phyloP scores from a whole-genome alignment of 345 rosid species.

The Moricandia arvensis region DNA sequence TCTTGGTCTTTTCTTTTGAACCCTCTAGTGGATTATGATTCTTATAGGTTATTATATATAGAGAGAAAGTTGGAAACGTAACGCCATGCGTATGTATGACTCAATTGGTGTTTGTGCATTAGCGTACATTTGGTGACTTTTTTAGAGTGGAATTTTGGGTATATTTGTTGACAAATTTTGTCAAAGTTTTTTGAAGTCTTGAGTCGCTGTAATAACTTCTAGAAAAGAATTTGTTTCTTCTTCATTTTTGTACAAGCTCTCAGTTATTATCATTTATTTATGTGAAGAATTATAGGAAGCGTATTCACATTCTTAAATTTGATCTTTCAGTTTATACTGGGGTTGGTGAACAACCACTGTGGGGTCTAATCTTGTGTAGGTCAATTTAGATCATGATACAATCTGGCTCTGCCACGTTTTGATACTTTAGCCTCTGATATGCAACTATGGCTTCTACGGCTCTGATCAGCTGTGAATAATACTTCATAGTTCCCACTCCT shows the following conservation, averaged over 20 bases:
- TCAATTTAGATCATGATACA: not conserved
- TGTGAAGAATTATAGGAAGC: not conserved
- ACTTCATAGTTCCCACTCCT: no score
- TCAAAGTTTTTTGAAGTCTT: conserved; percentile 1
- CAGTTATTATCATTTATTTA: not conserved
- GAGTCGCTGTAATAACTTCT: conserved; percentile 12
- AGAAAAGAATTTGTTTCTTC: not conserved
- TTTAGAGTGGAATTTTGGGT: not conserved
- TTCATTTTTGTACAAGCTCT: not conserved
- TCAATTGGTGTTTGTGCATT: conserved; percentile 8
- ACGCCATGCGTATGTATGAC: conserved; percentile 24
- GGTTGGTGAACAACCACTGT: conserved; percentile 19
- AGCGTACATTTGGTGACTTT: conserved; percentile 6
- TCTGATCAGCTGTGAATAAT: not conserved
- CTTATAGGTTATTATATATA: no score
- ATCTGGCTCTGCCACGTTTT: conserved; percentile 2
- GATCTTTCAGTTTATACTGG: not conserved
- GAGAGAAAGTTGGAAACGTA: conserved; percentile 17
- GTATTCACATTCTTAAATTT: not conserved
- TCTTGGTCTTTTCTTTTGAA: conserved; percentile 7
- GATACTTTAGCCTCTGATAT: not conserved
- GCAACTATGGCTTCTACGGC: not conserved
- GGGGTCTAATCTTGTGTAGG: not conserved
- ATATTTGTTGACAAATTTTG: conserved; percentile 16
- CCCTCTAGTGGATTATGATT: not conserved